Evolutionary conservation across 2,329 filamentous ascomycete species (phyloP).

Genomic region (Talaromyces funiculosus): DNA sequence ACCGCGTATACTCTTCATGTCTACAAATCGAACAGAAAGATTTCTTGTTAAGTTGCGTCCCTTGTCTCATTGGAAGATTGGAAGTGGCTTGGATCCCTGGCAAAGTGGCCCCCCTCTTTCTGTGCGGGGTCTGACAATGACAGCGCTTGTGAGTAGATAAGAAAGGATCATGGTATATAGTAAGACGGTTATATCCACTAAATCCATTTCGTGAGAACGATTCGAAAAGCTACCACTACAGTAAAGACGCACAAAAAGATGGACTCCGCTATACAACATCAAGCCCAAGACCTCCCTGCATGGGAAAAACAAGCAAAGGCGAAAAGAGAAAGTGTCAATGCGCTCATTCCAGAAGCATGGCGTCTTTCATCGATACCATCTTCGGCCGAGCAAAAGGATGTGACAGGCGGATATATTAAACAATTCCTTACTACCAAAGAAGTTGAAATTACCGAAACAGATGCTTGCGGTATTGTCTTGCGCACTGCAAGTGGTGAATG

Average conservation of each 20-base stretch:
- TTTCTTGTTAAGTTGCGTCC: not conserved
- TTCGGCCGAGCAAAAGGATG: not conserved
- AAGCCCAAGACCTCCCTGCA: not conserved
- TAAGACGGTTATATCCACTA: not conserved
- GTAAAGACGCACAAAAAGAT: not conserved
- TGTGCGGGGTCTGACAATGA: not conserved
- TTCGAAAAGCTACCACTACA: not conserved
- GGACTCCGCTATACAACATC: not conserved
- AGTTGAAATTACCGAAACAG: not conserved
- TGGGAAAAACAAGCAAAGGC: not conserved
- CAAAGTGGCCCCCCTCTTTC: not conserved
- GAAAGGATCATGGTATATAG: not conserved
- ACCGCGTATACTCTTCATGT: no score
- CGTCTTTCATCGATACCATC: not conserved
- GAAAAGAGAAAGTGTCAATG: not conserved
- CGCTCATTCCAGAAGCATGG: constrained; percentile 4
- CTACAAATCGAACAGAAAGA: not conserved
- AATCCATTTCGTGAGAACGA: not conserved
- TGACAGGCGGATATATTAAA: not conserved
- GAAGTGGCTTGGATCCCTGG: not conserved
- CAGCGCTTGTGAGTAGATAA: not conserved
- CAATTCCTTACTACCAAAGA: not conserved
- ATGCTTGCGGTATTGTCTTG: not conserved
- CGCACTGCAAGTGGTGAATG: not conserved
- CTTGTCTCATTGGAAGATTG: not conserved